These are phyloP conservation scores for Magnusiomyces suaveolens DNA, from an alignment of 1,139 yeast genomes.

Conservation along the genomic window DNA sequence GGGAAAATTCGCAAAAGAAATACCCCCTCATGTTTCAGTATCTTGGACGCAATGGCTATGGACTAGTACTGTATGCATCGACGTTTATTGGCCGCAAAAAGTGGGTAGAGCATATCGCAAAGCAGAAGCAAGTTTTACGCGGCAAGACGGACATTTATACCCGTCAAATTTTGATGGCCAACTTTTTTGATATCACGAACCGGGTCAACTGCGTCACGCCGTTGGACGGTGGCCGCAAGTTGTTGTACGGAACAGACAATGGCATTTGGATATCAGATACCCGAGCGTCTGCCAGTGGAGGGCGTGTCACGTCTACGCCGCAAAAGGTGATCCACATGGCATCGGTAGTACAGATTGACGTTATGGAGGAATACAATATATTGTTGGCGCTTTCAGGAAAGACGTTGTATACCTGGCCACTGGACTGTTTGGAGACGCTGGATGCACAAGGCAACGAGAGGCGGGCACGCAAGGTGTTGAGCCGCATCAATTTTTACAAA, in stretches of 20 bases:
- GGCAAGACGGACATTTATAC: slow-evolving; percentile 73
- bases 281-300: slow-evolving; percentile 29
- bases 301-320: slow-evolving; percentile 60
- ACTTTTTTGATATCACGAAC: slow-evolving; percentile 58
- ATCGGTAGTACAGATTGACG: slow-evolving; percentile 83
- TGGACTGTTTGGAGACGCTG: slow-evolving; percentile 52
- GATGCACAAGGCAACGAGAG: slow-evolving; percentile 62
- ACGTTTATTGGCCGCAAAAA: slow-evolving; percentile 68
- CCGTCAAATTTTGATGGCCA: slow-evolving; percentile 55
- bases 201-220: slow-evolving; percentile 89
- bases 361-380: slow-evolving; percentile 82
- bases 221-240: slow-evolving; percentile 86
- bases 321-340: slow-evolving; percentile 65
- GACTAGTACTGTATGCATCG: slow-evolving; percentile 55
- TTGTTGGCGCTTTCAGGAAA: slow-evolving; percentile 76
- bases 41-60: slow-evolving; percentile 56
- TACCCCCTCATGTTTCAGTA: slow-evolving; percentile 46
- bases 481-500: slow-evolving; percentile 80
- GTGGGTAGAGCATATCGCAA: slow-evolving; percentile 65
- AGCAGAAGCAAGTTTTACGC: slow-evolving; percentile 67
- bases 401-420: slow-evolving; percentile 71
- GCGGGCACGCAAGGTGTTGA: slow-evolving; percentile 67
- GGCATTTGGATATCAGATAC: slow-evolving; percentile 72
- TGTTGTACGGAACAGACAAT: slow-evolving; percentile 82
- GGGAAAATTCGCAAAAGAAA: slow-evolving; percentile 27